Evolutionary conservation across 208 protist species (phyloP), one percentile per base, ranked within the genome.

Genomic region (Acanthamoeba polyphaga): DNA sequence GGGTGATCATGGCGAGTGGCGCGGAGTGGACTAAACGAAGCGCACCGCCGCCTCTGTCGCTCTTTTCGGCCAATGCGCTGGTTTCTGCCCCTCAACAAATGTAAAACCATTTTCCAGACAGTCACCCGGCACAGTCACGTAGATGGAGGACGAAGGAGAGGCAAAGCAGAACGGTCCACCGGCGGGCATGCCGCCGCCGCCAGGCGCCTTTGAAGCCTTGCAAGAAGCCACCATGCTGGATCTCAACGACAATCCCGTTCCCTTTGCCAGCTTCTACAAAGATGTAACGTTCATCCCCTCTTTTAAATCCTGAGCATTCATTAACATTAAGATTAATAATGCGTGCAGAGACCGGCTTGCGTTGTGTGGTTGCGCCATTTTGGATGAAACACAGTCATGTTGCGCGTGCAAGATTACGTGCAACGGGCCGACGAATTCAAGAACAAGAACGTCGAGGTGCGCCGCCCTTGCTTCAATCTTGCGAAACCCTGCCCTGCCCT

Each of bases 301-400:
- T n/a, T n/a, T n/a, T n/a, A n/a, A n/a, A n/a, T n/a, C n/a, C n/a
- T n/a, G n/a, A n/a, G n/a, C n/a, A n/a, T 29, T 82, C 22, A n/a
- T 29, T 12, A 13, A 55, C 32, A 4, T 80, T 29, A 29, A 80
- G 70, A 19, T 80, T 15, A 49, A 32, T 34, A 32, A 32, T 17
- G 4, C 10, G 10, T n/a, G 74, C 38, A 82, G 74, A 82, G 43
- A 34, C 74, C 43, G n/a, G 74, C 46, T 8, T 46, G 32, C 7
- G 22, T 82, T 3, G 74, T 82, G 74, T 82, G 74, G 74, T 29
- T 82, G 74, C 74, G 74, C 38, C 74, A 82, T 29, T 82, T 82
- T 82, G 74, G 74, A 82, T 82, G 74, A 82, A 82, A 82, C 32
- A 53, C 46, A 27, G 74, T 82, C 43, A 82, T 82, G 74, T 82